phyloP scores from a whole-genome alignment of 2,329 filamentous ascomycete species.

The Neophaeococcomyces mojaviensis region DNA sequence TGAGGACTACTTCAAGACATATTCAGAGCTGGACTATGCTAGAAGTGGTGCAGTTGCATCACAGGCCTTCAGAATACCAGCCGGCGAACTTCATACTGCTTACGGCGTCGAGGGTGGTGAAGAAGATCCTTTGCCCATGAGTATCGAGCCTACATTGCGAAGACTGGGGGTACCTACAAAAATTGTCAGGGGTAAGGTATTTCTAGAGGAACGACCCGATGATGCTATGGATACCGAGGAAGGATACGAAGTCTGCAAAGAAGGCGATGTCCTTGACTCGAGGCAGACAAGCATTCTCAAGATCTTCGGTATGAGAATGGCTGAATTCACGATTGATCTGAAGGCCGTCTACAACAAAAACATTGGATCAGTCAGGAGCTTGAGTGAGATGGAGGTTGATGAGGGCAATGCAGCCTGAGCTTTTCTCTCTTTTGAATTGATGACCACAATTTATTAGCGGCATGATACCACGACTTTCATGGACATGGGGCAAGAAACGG shows the following conservation, averaged over 20 bases:
- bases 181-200: slow-evolving; percentile 80
- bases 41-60: slow-evolving; percentile 72
- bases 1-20: slow-evolving; percentile 62
- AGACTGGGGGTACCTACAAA: slow-evolving; percentile 84
- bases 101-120: slow-evolving; percentile 53
- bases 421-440: background rate
- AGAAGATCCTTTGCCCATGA: slow-evolving; percentile 81
- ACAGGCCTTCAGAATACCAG: slow-evolving; percentile 70
- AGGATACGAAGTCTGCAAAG: slow-evolving; percentile 70
- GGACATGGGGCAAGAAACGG: no score
- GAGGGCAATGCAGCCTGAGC: background rate
- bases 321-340: slow-evolving; percentile 79
- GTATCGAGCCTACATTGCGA: slow-evolving; percentile 80
- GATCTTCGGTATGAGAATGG: slow-evolving; percentile 82
- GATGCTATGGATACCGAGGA: slow-evolving; percentile 34
- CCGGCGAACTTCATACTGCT: slow-evolving; percentile 69
- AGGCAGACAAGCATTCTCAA: slow-evolving; percentile 90
- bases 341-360: slow-evolving; percentile 53
- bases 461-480: background rate
- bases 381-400: slow-evolving; percentile 38
- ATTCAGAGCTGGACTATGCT: slow-evolving; percentile 78
- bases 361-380: slow-evolving; percentile 33
- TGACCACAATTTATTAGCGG: no score
- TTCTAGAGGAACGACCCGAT: slow-evolving; percentile 52
- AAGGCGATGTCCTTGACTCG: slow-evolving; percentile 78